phyloP scores from a whole-genome alignment of 2,329 filamentous ascomycete genomes.

The Cryphonectria nitschkei region DNA sequence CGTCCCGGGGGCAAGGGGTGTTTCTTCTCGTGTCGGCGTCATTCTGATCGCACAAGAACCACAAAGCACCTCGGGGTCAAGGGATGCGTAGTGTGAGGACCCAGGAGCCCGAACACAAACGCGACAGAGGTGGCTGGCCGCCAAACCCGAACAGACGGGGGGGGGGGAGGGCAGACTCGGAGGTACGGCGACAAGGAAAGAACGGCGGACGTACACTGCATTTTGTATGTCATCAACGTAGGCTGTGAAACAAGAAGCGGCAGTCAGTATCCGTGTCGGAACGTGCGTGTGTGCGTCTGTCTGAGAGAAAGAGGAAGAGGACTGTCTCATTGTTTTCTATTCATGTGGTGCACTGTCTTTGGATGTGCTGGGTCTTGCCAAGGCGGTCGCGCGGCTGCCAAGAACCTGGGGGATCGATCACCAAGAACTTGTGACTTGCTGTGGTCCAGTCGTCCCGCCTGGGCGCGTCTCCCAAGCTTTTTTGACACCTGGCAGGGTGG shows the following conservation, averaged over 20 bases:
- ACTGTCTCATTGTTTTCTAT: constrained; percentile 5
- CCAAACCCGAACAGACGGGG: neutral
- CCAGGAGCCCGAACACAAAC: neutral
- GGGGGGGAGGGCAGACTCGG: neutral
- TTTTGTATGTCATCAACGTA: constrained; percentile 52
- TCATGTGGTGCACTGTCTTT: neutral
- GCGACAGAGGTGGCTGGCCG: neutral
- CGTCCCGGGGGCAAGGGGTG: neutral
- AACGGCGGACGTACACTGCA: constrained; percentile 47
- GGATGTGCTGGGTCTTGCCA: constrained; percentile 24
- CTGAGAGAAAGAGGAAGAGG: too few relatives aligned
- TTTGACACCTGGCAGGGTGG: neutral
- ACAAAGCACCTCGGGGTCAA: neutral
- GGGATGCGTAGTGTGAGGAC: neutral
- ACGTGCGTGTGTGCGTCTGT: neutral
- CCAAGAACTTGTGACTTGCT: neutral
- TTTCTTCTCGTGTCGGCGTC: neutral
- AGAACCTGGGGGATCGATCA: constrained; percentile 21
- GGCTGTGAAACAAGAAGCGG: constrained; percentile 43
- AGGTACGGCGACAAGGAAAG: constrained; percentile 20
- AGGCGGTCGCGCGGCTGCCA: constrained; percentile 25
- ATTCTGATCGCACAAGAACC: neutral
- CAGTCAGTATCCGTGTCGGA: constrained; percentile 35
- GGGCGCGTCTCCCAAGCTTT: constrained; percentile 17
- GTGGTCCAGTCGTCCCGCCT: constrained; percentile 7